Evolutionary conservation across 352 stramenopile species (phyloP).

Genomic region (Globisporangium cylindrosporum): DNA sequence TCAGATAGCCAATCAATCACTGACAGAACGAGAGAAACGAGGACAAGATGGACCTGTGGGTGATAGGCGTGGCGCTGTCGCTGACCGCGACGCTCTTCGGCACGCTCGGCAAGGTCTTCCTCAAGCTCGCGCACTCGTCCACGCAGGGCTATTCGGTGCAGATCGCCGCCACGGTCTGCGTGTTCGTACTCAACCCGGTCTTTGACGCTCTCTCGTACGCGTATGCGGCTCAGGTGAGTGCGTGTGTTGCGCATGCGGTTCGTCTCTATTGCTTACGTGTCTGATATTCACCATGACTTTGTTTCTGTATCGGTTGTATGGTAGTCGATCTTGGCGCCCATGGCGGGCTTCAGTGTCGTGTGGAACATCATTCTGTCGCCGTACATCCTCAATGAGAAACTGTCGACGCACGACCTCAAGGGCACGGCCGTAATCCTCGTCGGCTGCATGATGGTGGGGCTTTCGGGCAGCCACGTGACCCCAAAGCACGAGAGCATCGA

Average conservation of each 20-base stretch:
- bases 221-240: conserved; percentile 77
- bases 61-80: conserved; percentile 76
- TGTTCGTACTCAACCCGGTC: conserved; percentile 83
- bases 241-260: conserved; percentile 17
- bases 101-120: conserved; percentile 83
- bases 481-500: conserved; percentile 71
- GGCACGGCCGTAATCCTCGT: conserved; percentile 74
- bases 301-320: neutral
- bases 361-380: conserved; percentile 86
- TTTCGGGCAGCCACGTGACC: conserved; percentile 80
- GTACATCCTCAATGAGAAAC: conserved; percentile 76
- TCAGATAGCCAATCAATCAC: neutral
- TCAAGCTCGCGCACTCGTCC: conserved; percentile 81
- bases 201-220: conserved; percentile 87
- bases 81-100: conserved; percentile 82
- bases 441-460: conserved; percentile 69
- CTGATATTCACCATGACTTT: neutral
- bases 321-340: conserved; percentile 81
- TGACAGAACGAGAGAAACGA: neutral
- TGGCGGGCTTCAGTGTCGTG: conserved; percentile 86
- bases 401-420: conserved; percentile 71
- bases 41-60: conserved; percentile 37
- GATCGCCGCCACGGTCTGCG: conserved; percentile 68
- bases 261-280: neutral
- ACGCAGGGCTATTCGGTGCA: conserved; percentile 51